Evolutionary conservation across 2,329 filamentous ascomycete genomes (phyloP).

Genomic region (Aspergillus oerlinghausenensis): DNA sequence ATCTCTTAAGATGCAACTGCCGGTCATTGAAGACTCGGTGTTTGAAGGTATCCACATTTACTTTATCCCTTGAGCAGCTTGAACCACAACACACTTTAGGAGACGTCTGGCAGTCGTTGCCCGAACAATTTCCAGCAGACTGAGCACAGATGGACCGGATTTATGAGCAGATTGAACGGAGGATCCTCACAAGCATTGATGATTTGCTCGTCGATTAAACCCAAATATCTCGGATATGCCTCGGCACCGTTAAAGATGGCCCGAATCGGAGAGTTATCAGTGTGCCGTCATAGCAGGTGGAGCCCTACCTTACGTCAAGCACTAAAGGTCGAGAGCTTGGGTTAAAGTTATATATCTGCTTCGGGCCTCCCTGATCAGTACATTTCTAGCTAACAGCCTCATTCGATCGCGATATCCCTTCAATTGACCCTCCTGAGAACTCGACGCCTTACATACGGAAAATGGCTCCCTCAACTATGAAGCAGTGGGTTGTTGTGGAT

Average conservation of each 20-base stretch:
- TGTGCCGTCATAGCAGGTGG: not conserved
- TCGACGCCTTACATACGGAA: not conserved
- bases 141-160: not conserved
- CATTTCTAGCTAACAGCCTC: not conserved
- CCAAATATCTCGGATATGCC: not conserved
- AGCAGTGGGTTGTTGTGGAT: conserved; percentile 52
- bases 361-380: not conserved
- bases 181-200: not conserved
- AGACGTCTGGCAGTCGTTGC: not conserved
- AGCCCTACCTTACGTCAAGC: not conserved
- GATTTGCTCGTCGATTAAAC: not conserved
- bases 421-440: not conserved
- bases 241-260: not conserved
- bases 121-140: not conserved
- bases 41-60: not conserved
- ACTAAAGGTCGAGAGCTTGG: not conserved
- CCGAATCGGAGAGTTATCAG: not conserved
- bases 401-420: not conserved
- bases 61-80: not conserved
- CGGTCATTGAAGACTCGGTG: not conserved
- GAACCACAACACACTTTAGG: not conserved
- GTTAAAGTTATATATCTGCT: not conserved
- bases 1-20: not conserved
- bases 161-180: not conserved
- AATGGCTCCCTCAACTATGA: conserved; percentile 44